Conservation (phyloP, 163 green algal species). For the Prototheca wickerhamii region DNA sequence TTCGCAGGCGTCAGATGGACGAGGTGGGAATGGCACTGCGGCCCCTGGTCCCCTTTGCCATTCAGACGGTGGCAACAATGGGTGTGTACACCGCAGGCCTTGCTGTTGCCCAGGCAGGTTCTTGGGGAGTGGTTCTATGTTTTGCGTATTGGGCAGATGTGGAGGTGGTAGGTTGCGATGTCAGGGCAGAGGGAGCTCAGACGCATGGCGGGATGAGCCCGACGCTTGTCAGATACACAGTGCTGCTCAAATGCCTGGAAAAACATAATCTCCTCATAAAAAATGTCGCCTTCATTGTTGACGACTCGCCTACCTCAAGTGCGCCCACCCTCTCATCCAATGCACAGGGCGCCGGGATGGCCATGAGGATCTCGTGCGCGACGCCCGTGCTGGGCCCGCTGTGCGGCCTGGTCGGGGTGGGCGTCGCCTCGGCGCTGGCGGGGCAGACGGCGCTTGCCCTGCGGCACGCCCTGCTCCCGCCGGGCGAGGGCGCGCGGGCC, state of each 20-base stretch:
- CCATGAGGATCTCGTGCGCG: constrained; percentile 48
- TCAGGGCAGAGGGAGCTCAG: too few relatives aligned
- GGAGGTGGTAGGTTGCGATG: too few relatives aligned
- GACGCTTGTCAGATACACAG: too few relatives aligned
- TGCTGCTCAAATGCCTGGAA: too few relatives aligned
- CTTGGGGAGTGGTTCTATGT: background rate
- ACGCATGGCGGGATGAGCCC: too few relatives aligned
- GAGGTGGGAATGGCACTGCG: constrained; percentile 8
- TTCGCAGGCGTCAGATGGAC: background rate
- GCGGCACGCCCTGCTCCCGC: background rate
- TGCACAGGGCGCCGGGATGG: constrained; percentile 36
- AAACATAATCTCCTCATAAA: too few relatives aligned
- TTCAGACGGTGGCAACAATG: constrained; percentile 35
- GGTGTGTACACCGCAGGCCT: constrained; percentile 43
- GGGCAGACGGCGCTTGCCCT: constrained; percentile 36
- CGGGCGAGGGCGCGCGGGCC: background rate
- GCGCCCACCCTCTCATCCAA: too few relatives aligned
- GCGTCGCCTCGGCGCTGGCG: constrained; percentile 44
- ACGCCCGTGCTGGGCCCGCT: constrained; percentile 53
- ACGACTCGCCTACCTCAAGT: too few relatives aligned
- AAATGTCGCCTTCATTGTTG: too few relatives aligned
- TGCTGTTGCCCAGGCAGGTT: constrained; percentile 33
- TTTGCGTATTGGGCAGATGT: too few relatives aligned
- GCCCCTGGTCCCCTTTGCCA: constrained; percentile 40
- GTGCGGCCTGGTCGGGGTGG: constrained; percentile 46